phyloP scores from a whole-genome alignment of 805 yeast genomes.

The Cyberlindnera maritima region DNA sequence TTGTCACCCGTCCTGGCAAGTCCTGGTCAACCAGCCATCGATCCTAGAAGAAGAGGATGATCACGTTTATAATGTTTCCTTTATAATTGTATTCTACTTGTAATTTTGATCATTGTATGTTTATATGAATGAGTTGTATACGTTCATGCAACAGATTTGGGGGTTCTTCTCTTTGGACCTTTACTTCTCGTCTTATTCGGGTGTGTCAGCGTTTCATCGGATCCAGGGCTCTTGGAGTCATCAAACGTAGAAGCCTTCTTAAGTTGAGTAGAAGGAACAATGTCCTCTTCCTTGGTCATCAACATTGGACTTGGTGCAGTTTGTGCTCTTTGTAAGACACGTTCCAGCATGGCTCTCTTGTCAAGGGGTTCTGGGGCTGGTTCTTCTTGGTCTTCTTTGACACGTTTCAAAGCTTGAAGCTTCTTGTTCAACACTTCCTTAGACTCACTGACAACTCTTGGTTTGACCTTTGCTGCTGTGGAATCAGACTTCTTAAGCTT shows the following conservation, averaged over 20 bases:
- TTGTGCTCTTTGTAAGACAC: slow-evolving; percentile 17
- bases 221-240: slow-evolving; percentile 1
- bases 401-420: slow-evolving; percentile 15
- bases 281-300: slow-evolving; percentile 1
- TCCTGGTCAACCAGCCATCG: too few relatives aligned
- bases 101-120: too few relatives aligned
- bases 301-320: slow-evolving; percentile 17
- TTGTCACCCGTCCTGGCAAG: background rate
- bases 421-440: slow-evolving; percentile 17
- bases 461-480: slow-evolving; percentile 18
- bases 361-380: background rate
- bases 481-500: slow-evolving; percentile 16
- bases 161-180: slow-evolving; percentile 38
- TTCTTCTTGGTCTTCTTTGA: slow-evolving; percentile 5
- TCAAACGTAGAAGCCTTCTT: slow-evolving; percentile 27
- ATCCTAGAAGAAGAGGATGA: too few relatives aligned
- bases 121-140: too few relatives aligned
- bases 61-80: too few relatives aligned
- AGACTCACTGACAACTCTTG: slow-evolving; percentile 24
- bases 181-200: slow-evolving; percentile 32
- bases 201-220: slow-evolving; percentile 25
- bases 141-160: slow-evolving; percentile 16
- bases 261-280: background rate
- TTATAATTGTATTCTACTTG: too few relatives aligned
- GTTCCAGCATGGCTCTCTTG: slow-evolving; percentile 17